Conservation (phyloP, 1,284 basidiomycete genomes). For the Boletus semigastroideus region DNA sequence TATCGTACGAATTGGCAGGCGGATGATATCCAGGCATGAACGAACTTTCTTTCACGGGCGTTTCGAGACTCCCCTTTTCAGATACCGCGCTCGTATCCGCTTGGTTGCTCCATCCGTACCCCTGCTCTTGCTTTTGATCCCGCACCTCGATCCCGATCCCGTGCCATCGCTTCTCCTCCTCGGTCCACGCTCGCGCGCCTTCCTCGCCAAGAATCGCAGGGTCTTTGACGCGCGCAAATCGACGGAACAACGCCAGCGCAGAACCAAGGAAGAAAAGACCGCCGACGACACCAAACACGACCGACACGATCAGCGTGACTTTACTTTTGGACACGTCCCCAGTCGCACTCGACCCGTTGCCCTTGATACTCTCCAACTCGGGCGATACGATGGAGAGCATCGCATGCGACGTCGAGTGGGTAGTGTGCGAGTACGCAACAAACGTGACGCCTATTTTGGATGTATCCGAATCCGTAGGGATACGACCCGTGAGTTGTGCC, state of each 20-base stretch:
- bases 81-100: constrained; percentile 29
- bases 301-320: constrained; percentile 56
- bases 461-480: constrained; percentile 45
- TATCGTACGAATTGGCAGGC: constrained; percentile 33
- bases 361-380: constrained; percentile 30
- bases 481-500: constrained; percentile 50
- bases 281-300: constrained; percentile 64
- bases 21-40: constrained; percentile 25
- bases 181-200: constrained; percentile 53
- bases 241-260: constrained; percentile 53
- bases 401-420: constrained; percentile 71
- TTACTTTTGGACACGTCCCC: constrained; percentile 45
- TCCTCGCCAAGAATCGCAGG: constrained; percentile 58
- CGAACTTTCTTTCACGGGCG: constrained; percentile 26
- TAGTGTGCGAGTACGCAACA: constrained; percentile 60
- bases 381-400: constrained; percentile 55
- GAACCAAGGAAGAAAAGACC: constrained; percentile 55
- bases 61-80: constrained; percentile 31
- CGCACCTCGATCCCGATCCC: constrained; percentile 46
- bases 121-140: constrained; percentile 19
- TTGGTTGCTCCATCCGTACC: constrained; percentile 34
- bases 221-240: constrained; percentile 56
- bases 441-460: constrained; percentile 51
- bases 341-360: constrained; percentile 27
- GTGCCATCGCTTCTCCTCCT: constrained; percentile 67